These are phyloP conservation scores for Pythium periplocum DNA, from an alignment of 352 stramenopile genomes.

Conservation along the genomic window DNA sequence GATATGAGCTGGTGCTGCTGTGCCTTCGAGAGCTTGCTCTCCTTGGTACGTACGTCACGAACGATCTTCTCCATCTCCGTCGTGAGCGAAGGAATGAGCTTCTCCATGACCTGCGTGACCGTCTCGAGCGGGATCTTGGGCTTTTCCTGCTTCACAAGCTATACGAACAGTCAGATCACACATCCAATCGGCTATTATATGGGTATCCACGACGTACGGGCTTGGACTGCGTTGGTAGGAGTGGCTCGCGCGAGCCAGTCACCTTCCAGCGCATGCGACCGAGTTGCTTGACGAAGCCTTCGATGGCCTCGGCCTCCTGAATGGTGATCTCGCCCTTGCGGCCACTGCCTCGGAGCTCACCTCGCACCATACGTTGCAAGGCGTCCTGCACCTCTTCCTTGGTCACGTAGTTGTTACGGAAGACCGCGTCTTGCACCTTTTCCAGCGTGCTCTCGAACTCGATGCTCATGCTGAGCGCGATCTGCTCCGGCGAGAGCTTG, in stretches of 20 bases:
- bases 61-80: slow-evolving; percentile 69
- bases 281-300: slow-evolving; percentile 63
- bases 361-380: slow-evolving; percentile 49
- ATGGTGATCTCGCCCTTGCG: slow-evolving; percentile 49
- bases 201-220: slow-evolving; percentile 12
- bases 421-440: slow-evolving; percentile 79
- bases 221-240: slow-evolving; percentile 49
- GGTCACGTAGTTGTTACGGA: slow-evolving; percentile 79
- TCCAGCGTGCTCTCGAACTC: slow-evolving; percentile 74
- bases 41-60: slow-evolving; percentile 22
- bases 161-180: neutral
- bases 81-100: slow-evolving; percentile 66
- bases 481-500: slow-evolving; percentile 52
- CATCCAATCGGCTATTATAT: no score
- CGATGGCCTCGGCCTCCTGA: slow-evolving; percentile 61
- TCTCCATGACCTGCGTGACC: slow-evolving; percentile 62
- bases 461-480: slow-evolving; percentile 79
- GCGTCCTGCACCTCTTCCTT: slow-evolving; percentile 75
- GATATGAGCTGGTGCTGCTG: slow-evolving; percentile 54
- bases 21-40: slow-evolving; percentile 18
- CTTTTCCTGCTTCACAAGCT: slow-evolving; percentile 56
- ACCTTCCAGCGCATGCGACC: slow-evolving; percentile 74
- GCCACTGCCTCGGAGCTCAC: slow-evolving; percentile 45
- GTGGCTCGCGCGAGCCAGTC: slow-evolving; percentile 67
- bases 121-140: slow-evolving; percentile 51